Percentiles rank a stretch among this genome's conserved stretches.
Conservation (phyloP, 768 basidiomycete species). For the Mycena capillaripes region DNA sequence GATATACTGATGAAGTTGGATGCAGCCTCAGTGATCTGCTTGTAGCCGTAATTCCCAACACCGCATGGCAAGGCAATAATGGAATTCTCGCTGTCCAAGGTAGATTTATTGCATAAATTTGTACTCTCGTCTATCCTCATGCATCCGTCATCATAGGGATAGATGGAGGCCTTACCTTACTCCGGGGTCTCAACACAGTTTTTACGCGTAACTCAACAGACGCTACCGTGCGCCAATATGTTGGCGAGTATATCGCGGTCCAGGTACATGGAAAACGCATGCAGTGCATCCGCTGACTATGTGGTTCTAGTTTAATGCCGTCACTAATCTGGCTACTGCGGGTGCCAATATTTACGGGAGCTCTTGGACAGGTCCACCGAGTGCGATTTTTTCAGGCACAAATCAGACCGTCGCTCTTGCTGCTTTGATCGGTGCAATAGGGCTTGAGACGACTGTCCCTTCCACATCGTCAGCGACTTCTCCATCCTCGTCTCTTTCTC, state of each 20-base stretch:
- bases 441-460: not conserved
- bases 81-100: not conserved
- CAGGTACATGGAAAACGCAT: not conserved
- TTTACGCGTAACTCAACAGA: not conserved
- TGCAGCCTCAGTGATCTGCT: not conserved
- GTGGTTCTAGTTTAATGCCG: constrained; percentile 29
- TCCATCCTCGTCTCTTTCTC: not conserved
- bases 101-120: not conserved
- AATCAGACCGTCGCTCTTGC: constrained; percentile 18
- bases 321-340: constrained; percentile 28
- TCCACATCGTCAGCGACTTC: not conserved
- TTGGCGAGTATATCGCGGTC: not conserved
- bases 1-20: not conserved
- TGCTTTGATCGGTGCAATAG: constrained; percentile 20
- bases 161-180: not conserved
- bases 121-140: not conserved
- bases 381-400: not conserved
- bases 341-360: constrained; percentile 28
- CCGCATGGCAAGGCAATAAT: not conserved
- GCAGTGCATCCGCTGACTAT: not conserved
- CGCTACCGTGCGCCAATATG: not conserved
- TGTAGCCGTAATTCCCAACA: not conserved
- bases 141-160: not conserved
- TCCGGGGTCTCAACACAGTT: not conserved
- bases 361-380: constrained; percentile 31